A percentile compares a stretch with the other conserved stretches of the same genome.
phyloP scores from a whole-genome alignment of 1,139 yeast genomes.

The Nakaseomyces glabratus region DNA sequence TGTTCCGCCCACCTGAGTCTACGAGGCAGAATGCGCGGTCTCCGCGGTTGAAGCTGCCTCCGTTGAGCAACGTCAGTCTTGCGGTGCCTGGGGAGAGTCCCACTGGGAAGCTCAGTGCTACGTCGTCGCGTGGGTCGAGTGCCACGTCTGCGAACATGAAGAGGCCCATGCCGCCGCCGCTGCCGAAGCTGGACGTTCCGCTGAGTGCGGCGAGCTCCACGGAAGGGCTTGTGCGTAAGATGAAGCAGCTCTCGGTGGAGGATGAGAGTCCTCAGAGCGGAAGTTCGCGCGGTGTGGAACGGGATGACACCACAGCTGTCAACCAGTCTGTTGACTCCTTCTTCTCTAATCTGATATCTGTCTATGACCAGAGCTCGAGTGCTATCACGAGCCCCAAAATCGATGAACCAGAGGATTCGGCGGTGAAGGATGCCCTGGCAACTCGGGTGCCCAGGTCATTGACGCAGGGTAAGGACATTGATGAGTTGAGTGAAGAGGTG shows the following conservation, averaged over 20 bases:
- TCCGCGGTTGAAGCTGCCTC: slow-evolving; percentile 28
- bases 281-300: neutral
- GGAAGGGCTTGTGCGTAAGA: slow-evolving; percentile 4
- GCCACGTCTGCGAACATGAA: slow-evolving; percentile 3
- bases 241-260: slow-evolving; percentile 1
- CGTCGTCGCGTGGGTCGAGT: slow-evolving; percentile 1
- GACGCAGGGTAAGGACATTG: slow-evolving; percentile 35
- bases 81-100: slow-evolving; percentile 10
- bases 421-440: neutral
- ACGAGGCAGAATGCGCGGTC: slow-evolving; percentile 22
- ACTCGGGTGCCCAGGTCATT: neutral
- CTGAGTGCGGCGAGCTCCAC: slow-evolving; percentile 8
- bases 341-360: slow-evolving; percentile 19
- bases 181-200: slow-evolving; percentile 3
- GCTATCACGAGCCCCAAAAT: slow-evolving; percentile 7
- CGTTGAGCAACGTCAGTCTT: slow-evolving; percentile 13
- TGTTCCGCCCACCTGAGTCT: slow-evolving; percentile 29
- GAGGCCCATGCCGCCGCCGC: slow-evolving; percentile 2
- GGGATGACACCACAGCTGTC: neutral
- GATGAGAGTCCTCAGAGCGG: neutral
- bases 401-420: slow-evolving; percentile 2
- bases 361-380: slow-evolving; percentile 18
- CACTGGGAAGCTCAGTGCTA: neutral
- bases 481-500: slow-evolving; percentile 61
- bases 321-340: slow-evolving; percentile 19